phyloP scores from a whole-genome alignment of 2,329 filamentous ascomycete genomes.

The Pseudogymnoascus verrucosus region DNA sequence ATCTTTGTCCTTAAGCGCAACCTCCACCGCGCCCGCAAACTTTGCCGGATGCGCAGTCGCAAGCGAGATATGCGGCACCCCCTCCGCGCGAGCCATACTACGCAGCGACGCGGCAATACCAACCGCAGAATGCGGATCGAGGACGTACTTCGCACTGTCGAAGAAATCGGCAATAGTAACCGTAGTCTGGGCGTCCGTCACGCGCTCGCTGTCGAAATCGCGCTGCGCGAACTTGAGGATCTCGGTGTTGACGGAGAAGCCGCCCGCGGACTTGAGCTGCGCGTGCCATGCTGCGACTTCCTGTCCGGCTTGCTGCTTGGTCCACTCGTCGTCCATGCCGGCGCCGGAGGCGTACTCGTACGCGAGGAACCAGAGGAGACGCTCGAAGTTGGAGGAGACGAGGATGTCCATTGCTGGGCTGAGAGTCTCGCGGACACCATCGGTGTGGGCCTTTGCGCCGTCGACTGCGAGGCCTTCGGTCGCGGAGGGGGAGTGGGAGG shows the following conservation, averaged over 20 bases:
- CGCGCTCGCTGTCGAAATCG: slow-evolving; percentile 74
- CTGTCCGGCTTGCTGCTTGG: slow-evolving; percentile 62
- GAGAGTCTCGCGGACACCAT: slow-evolving; percentile 81
- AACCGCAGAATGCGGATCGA: slow-evolving; percentile 89
- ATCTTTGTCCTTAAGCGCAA: slow-evolving; percentile 61
- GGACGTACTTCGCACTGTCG: slow-evolving; percentile 52
- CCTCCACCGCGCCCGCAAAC: slow-evolving; percentile 76
- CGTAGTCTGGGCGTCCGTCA: slow-evolving; percentile 59
- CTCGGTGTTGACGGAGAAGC: slow-evolving; percentile 70
- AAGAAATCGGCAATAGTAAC: slow-evolving; percentile 55
- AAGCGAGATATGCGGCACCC: slow-evolving; percentile 64
- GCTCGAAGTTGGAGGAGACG: slow-evolving; percentile 93
- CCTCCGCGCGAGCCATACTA: slow-evolving; percentile 49
- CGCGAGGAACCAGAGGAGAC: slow-evolving; percentile 86
- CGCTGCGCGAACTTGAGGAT: slow-evolving; percentile 63
- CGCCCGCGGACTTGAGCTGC: slow-evolving; percentile 70
- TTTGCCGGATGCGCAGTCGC: slow-evolving; percentile 95
- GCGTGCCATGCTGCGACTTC: slow-evolving; percentile 72
- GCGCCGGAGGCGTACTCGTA: slow-evolving; percentile 57
- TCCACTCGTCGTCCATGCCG: slow-evolving; percentile 57
- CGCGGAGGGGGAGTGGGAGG: slow-evolving; percentile 48
- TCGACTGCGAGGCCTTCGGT: slow-evolving; percentile 47
- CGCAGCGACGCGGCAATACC: slow-evolving; percentile 70
- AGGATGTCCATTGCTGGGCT: slow-evolving; percentile 97
- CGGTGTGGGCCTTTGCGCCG: slow-evolving; percentile 53